These are phyloP conservation scores for Aspergillus calidoustus DNA, from an alignment of 2,329 filamentous ascomycete genomes.

Conservation along the genomic window DNA sequence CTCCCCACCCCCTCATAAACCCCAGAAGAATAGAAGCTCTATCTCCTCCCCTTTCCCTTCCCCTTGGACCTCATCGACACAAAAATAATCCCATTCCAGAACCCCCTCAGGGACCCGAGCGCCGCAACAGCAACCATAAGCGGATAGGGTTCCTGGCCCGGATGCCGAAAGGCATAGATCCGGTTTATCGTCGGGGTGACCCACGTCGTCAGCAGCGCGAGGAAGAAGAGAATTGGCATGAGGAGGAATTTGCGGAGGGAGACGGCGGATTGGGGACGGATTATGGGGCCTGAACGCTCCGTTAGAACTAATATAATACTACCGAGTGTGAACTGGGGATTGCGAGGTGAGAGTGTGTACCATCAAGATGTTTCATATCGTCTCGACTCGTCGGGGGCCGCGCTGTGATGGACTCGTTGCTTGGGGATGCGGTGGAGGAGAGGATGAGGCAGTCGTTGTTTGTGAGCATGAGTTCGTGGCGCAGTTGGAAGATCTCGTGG, in stretches of 20 bases:
- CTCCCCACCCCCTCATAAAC: not conserved
- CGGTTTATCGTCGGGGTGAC: conserved; percentile 44
- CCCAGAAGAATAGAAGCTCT: not conserved
- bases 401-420: conserved; percentile 15
- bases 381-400: not conserved
- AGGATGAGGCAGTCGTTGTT: conserved; percentile 35
- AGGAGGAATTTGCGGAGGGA: conserved; percentile 46
- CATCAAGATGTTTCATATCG: not conserved
- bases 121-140: conserved; percentile 40
- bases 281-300: not conserved
- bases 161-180: conserved; percentile 37
- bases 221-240: conserved; percentile 46
- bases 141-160: conserved; percentile 32
- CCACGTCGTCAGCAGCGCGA: conserved; percentile 42
- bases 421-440: conserved; percentile 22
- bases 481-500: conserved; percentile 37
- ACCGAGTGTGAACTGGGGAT: not conserved
- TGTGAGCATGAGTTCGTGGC: conserved; percentile 37
- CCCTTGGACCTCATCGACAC: conserved; percentile 44
- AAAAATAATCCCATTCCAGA: conserved; percentile 47
- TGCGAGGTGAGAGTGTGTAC: not conserved
- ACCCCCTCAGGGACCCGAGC: conserved; percentile 42
- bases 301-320: not conserved
- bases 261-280: conserved; percentile 21
- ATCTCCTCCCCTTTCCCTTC: not conserved